Conservation (phyloP, 306 rosid species). For the Gastrolobium bilobum region DNA sequence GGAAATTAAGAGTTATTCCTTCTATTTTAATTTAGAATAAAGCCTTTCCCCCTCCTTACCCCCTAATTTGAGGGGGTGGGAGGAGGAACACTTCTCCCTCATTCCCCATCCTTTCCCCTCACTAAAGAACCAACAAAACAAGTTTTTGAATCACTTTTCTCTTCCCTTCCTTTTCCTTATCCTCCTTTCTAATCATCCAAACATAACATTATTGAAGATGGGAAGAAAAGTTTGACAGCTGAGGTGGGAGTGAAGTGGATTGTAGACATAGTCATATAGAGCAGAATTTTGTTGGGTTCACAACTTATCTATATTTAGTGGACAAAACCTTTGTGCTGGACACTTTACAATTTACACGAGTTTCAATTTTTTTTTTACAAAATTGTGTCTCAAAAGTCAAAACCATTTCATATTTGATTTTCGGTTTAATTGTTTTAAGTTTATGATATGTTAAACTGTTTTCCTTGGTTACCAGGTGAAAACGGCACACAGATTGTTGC, state of each 20-base stretch:
- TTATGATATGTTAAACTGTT: conserved; percentile 31
- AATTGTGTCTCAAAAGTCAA: not conserved
- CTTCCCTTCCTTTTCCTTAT: not conserved
- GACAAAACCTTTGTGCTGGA: conserved; percentile 9
- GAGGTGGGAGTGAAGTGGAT: conserved; percentile 10
- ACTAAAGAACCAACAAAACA: not conserved
- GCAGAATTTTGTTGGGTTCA: not conserved
- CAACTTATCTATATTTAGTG: not conserved
- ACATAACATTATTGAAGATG: not conserved
- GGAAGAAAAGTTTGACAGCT: conserved; percentile 19
- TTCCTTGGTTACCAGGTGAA: conserved; percentile 74
- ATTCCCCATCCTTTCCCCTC: not conserved
- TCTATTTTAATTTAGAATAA: not conserved
- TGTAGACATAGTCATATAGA: conserved; percentile 17
- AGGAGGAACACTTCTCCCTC: not conserved
- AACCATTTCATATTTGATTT: not conserved
- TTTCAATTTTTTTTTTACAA: not conserved
- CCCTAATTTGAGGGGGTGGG: not conserved
- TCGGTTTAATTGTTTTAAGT: not conserved
- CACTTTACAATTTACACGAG: not conserved
- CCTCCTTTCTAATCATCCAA: not conserved
- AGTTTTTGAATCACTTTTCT: not conserved
- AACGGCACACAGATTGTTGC: conserved; percentile 67
- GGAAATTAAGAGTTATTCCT: not conserved
- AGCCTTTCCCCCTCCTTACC: not conserved